Percentiles rank a stretch among this genome's conserved stretches.
phyloP scores from a whole-genome alignment of 2,329 filamentous ascomycete genomes.

The Fusarium sambucinum region DNA sequence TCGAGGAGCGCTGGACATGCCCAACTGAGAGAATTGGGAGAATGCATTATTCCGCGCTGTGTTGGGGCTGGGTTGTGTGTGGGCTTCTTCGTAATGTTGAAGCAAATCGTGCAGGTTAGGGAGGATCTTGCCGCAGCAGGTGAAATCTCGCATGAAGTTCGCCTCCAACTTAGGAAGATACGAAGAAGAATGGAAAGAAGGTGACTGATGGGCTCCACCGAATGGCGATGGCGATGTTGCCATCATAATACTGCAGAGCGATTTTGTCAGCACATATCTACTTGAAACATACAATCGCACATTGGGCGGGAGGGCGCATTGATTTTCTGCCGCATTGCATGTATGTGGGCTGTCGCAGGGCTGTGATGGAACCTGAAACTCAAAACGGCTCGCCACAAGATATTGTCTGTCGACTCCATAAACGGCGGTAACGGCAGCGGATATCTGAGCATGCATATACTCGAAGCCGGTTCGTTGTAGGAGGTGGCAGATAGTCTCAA shows the following conservation, averaged over 20 bases:
- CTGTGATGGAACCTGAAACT: conserved; percentile 32
- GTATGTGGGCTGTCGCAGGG: conserved; percentile 29
- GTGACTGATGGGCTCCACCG: conserved; percentile 77
- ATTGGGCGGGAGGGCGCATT: conserved; percentile 21
- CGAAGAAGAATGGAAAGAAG: conserved; percentile 95
- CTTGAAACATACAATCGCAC: conserved; percentile 2
- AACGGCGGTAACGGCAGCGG: conserved; percentile 8
- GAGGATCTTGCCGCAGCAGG: conserved; percentile 90
- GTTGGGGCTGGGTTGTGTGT: conserved; percentile 75
- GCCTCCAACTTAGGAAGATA: conserved; percentile 97
- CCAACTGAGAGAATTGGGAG: conserved; percentile 55
- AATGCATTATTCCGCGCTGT: conserved; percentile 57
- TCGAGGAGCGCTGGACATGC: conserved; percentile 50
- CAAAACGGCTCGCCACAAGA: conserved; percentile 44
- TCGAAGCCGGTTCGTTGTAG: not conserved
- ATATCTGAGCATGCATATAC: not conserved
- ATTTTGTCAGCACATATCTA: conserved; percentile 42
- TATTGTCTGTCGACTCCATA: conserved; percentile 19
- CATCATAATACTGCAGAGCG: conserved; percentile 82
- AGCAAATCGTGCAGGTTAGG: conserved; percentile 94
- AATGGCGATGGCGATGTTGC: conserved; percentile 84
- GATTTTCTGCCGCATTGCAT: conserved; percentile 23
- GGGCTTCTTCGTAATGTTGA: conserved; percentile 95
- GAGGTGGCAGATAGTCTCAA: not conserved
- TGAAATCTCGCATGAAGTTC: conserved; percentile 97